Conservation (phyloP, 2,329 filamentous ascomycete genomes). For the Biscogniauxia sp. region DNA sequence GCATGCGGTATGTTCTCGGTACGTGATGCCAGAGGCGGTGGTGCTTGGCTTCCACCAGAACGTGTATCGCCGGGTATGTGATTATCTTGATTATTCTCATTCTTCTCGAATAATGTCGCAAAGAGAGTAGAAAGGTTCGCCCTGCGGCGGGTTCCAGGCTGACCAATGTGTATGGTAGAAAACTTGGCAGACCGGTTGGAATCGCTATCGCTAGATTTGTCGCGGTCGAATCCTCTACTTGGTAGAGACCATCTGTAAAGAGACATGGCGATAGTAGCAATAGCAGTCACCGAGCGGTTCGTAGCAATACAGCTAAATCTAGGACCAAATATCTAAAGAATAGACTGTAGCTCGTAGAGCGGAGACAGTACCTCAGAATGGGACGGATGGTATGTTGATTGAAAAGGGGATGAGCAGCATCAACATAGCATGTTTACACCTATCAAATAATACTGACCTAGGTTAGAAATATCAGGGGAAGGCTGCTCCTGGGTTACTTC, state of each 20-base stretch:
- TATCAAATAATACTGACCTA: neutral
- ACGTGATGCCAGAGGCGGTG: constrained; percentile 1
- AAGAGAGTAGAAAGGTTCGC: constrained; percentile 13
- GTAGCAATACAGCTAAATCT: neutral
- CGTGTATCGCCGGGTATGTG: neutral
- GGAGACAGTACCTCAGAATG: neutral
- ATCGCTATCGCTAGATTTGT: constrained; percentile 6
- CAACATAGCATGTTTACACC: neutral
- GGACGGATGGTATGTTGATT: neutral
- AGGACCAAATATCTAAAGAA: neutral
- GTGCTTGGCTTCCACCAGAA: neutral
- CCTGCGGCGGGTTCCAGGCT: constrained; percentile 5
- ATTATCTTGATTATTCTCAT: constrained; percentile 8
- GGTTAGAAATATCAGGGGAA: neutral
- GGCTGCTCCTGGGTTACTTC: too few species aligned
- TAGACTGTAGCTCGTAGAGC: neutral
- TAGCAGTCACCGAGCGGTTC: neutral
- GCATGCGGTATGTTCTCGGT: constrained; percentile 10
- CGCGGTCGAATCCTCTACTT: constrained; percentile 9
- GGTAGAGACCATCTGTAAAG: constrained; percentile 18
- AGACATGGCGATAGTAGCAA: constrained; percentile 9
- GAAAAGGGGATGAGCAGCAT: neutral
- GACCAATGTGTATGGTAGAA: constrained; percentile 13
- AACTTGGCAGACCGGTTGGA: constrained; percentile 2
- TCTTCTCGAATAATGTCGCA: constrained; percentile 14